Evolutionary conservation across 2,329 filamentous ascomycete genomes (phyloP).

Genomic region (Fusarium sp.): DNA sequence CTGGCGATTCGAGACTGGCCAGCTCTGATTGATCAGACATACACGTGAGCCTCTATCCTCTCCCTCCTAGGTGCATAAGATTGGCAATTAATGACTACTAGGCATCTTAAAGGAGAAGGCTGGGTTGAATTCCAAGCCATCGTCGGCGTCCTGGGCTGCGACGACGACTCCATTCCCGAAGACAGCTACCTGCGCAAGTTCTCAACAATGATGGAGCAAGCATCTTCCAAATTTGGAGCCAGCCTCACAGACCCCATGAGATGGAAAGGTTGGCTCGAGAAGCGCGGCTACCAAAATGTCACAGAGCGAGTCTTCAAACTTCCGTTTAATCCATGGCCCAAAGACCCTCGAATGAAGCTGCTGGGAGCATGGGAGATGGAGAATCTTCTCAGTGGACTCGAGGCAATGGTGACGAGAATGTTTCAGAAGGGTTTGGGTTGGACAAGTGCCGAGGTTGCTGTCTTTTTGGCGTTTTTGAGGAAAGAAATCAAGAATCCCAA

Average conservation of each 20-base stretch:
- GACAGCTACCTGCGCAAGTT: slow-evolving; percentile 45
- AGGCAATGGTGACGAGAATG: slow-evolving; percentile 51
- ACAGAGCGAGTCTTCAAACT: slow-evolving; percentile 61
- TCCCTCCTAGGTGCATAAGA: fast-evolving
- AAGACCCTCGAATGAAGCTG: slow-evolving; percentile 63
- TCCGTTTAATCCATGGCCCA: slow-evolving; percentile 64
- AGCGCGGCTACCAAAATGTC: slow-evolving; percentile 66
- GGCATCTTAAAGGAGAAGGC: slow-evolving; percentile 30
- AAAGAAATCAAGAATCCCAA: slow-evolving; percentile 41
- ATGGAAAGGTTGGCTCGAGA: slow-evolving; percentile 56
- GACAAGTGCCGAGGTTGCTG: slow-evolving; percentile 40
- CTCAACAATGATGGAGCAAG: slow-evolving; percentile 48
- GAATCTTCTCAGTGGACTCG: slow-evolving; percentile 42
- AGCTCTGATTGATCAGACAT: slow-evolving; percentile 52
- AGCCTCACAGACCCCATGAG: slow-evolving; percentile 47
- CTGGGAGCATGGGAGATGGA: slow-evolving; percentile 55
- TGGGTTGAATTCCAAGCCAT: slow-evolving; percentile 45
- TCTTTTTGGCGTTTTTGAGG: slow-evolving; percentile 41
- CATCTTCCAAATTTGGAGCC: slow-evolving; percentile 48
- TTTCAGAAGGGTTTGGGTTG: slow-evolving; percentile 50
- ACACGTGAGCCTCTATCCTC: slow-evolving; percentile 41
- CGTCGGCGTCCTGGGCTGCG: slow-evolving; percentile 42
- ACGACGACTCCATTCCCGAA: slow-evolving; percentile 42
- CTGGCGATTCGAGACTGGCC: slow-evolving; percentile 51
- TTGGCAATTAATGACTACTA: neutral